Conservation (phyloP, 1,284 basidiomycete species). For the Schizophyllum commune region DNA sequence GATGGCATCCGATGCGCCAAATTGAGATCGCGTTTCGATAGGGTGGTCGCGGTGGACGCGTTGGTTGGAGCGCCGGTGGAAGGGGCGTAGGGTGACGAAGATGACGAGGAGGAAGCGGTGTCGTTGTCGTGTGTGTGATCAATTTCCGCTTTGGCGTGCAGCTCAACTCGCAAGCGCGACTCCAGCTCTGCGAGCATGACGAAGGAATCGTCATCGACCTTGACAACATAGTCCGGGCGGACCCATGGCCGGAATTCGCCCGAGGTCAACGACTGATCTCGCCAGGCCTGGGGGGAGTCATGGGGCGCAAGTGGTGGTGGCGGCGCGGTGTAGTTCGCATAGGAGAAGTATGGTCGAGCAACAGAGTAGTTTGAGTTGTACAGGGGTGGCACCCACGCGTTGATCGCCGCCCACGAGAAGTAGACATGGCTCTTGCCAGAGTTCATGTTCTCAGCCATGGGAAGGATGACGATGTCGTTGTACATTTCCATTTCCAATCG, state of each 20-base stretch:
- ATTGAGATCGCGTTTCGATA: conserved; percentile 1
- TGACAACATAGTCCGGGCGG: conserved; percentile 82
- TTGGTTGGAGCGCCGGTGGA: conserved; percentile 4
- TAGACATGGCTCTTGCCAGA: conserved; percentile 80
- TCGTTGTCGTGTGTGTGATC: conserved; percentile 2
- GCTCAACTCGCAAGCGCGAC: conserved; percentile 69
- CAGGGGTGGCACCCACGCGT: conserved; percentile 86
- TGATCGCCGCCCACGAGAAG: conserved; percentile 84
- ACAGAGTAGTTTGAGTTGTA: conserved; percentile 35
- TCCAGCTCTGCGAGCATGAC: conserved; percentile 92
- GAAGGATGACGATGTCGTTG: conserved; percentile 84
- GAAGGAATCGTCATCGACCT: conserved; percentile 93
- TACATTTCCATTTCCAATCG: conserved; percentile 90
- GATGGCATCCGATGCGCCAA: neutral
- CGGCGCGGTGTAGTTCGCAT: conserved; percentile 45
- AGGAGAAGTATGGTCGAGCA: conserved; percentile 44
- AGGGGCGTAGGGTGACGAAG: conserved; percentile 1
- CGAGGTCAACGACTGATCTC: conserved; percentile 32
- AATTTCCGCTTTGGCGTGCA: conserved; percentile 37
- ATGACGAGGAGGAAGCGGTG: conserved; percentile 6
- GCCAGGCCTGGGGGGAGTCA: conserved; percentile 51
- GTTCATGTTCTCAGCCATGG: conserved; percentile 89
- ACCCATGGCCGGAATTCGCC: conserved; percentile 53
- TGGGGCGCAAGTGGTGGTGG: conserved; percentile 57
- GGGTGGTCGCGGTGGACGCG: conserved; percentile 2